A percentile compares a stretch with the other conserved stretches of the same genome.
Conservation (phyloP, 1,139 yeast genomes). For the Blastobotrys illinoisensis region DNA sequence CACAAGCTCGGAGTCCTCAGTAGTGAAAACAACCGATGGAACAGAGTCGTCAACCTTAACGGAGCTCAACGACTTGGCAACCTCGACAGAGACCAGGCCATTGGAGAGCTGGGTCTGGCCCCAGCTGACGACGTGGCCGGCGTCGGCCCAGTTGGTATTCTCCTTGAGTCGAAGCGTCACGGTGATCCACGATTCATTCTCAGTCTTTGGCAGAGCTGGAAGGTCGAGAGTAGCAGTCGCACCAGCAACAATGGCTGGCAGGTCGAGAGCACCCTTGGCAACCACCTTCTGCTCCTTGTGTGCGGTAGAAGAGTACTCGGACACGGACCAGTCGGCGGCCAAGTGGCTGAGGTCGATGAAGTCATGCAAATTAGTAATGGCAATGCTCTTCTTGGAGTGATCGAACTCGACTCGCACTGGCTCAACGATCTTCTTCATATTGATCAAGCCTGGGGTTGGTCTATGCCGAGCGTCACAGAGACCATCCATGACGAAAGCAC, state of each 20-base stretch:
- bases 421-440: conserved; percentile 29
- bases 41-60: conserved; percentile 8
- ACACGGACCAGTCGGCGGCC: conserved; percentile 10
- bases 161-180: conserved; percentile 13
- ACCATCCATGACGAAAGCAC: conserved; percentile 37
- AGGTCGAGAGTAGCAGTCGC: not conserved
- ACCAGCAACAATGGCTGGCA: conserved; percentile 11
- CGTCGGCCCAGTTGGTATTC: conserved; percentile 16
- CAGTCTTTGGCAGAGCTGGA: not conserved
- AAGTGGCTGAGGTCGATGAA: conserved; percentile 16
- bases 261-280: conserved; percentile 9
- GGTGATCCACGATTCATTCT: conserved; percentile 15
- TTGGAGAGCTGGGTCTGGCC: conserved; percentile 18
- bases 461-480: conserved; percentile 29
- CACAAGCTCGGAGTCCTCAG: conserved; percentile 5
- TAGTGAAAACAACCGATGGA: not conserved
- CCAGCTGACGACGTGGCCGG: conserved; percentile 27
- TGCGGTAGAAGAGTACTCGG: not conserved
- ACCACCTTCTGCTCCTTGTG: not conserved
- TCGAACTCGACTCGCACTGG: conserved; percentile 21
- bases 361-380: conserved; percentile 15
- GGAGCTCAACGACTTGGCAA: conserved; percentile 4
- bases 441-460: conserved; percentile 35
- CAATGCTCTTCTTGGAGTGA: conserved; percentile 7
- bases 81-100: conserved; percentile 23